Conservation (phyloP, 345 rosid genomes). For the Aegle marmelos region DNA sequence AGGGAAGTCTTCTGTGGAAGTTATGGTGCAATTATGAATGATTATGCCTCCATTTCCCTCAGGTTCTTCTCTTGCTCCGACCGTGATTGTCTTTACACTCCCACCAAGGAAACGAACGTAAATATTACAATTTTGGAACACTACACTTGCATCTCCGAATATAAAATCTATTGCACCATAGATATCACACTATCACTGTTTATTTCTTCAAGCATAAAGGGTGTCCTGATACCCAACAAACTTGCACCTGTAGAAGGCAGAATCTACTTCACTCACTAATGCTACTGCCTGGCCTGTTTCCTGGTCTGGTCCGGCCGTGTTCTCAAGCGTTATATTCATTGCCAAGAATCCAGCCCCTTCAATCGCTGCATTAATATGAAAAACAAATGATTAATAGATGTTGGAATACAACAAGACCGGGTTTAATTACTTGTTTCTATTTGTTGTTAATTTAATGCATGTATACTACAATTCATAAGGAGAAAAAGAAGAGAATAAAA, state of each 20-base stretch:
- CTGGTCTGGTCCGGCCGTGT: no score
- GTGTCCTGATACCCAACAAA: slow-evolving; percentile 34
- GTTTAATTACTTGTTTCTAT: no score
- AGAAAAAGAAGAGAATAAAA: no score
- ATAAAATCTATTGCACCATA: slow-evolving; percentile 29
- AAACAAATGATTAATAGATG: no score
- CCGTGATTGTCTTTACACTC: slow-evolving; percentile 22
- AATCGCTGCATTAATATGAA: no score
- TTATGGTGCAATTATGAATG: slow-evolving; percentile 27
- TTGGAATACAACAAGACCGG: no score
- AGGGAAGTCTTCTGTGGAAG: slow-evolving; percentile 11
- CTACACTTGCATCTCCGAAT: slow-evolving; percentile 30
- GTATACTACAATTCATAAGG: no score
- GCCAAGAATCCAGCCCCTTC: no score
- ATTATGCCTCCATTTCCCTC: slow-evolving; percentile 19
- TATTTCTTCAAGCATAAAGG: slow-evolving; percentile 17
- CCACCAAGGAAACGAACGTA: slow-evolving; percentile 7
- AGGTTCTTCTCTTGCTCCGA: slow-evolving; percentile 19
- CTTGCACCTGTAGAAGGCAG: slow-evolving; percentile 7
- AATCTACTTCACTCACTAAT: no score
- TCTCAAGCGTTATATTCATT: no score
- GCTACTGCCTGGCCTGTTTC: no score
- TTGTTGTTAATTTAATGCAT: no score
- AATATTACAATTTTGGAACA: slow-evolving; percentile 33
- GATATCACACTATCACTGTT: slow-evolving; percentile 22